Evolutionary conservation across 805 yeast genomes (phyloP).

Genomic region (Suhomyces emberorum): DNA sequence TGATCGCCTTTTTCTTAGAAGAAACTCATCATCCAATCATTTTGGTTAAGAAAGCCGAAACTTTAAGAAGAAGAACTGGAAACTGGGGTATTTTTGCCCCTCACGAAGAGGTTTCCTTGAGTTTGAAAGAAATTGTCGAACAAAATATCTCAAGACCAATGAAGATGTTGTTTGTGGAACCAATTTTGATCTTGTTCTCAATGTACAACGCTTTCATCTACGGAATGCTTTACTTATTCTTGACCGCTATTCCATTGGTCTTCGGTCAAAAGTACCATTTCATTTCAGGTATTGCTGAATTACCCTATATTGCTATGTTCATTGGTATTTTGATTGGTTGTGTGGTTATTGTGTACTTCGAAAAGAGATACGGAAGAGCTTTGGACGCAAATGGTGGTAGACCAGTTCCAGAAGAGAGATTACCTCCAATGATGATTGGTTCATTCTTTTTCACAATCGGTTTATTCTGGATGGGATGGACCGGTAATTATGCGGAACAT

Average conservation of each 20-base stretch:
- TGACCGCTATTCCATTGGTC: slow-evolving; percentile 43
- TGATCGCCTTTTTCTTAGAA: slow-evolving; percentile 29
- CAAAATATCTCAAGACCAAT: slow-evolving; percentile 38
- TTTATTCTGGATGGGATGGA: slow-evolving; percentile 83
- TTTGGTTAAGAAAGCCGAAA: slow-evolving; percentile 30
- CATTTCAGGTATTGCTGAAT: slow-evolving; percentile 21
- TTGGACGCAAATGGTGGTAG: slow-evolving; percentile 37
- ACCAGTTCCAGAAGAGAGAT: slow-evolving; percentile 75
- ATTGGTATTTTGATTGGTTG: slow-evolving; percentile 35
- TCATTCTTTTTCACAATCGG: slow-evolving; percentile 72
- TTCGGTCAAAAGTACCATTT: slow-evolving; percentile 38
- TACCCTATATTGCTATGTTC: slow-evolving; percentile 34
- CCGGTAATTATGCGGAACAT: slow-evolving; percentile 67
- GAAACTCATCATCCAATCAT: slow-evolving; percentile 42
- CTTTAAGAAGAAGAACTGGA: slow-evolving; percentile 37
- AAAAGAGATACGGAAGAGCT: slow-evolving; percentile 26
- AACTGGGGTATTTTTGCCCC: slow-evolving; percentile 42
- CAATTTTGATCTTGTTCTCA: slow-evolving; percentile 42
- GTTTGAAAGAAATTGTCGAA: slow-evolving; percentile 31
- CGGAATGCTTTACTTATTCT: slow-evolving; percentile 44
- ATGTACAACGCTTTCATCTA: slow-evolving; percentile 49
- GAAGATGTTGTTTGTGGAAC: slow-evolving; percentile 37
- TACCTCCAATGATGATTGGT: slow-evolving; percentile 73
- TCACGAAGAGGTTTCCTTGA: slow-evolving; percentile 32
- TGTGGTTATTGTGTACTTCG: slow-evolving; percentile 26